Evolutionary conservation across 768 basidiomycete genomes (phyloP), one percentile per base, ranked within the genome.

Genomic region (Trametes sanguinea): DNA sequence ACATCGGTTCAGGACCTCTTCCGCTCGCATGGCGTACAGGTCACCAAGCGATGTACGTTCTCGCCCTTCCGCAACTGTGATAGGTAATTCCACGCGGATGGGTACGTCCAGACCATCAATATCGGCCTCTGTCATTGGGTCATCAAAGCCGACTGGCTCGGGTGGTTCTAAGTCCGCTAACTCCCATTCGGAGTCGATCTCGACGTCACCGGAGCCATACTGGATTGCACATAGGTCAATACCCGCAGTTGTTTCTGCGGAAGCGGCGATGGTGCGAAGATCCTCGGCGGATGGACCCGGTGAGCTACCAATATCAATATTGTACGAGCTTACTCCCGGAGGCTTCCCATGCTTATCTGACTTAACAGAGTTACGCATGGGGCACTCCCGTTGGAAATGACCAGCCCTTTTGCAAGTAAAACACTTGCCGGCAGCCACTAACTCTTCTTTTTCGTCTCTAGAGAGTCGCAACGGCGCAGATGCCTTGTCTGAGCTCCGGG

Each of bases 381-480:
- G 54, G 17, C 63, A 60, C 22, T 60, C 46, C 3, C 63, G 57
- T 8, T 27, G 30, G 33, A 54, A 60, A 16, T 62, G 61, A 5
- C 61, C 61, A 8, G 47, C 17, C 30, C 52, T 32, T 10, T 57
- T 42, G 16, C 54, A 62, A 8, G 8, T 13, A 50, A 52, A 57
- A 14, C 61, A 56, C 14, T 51, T 51, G 2, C 51, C 57, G 5
- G 35, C 51, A 4, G 45, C 50, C 17, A 27, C 2, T 0, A 61
- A 46, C n/a, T 53, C 56, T 27, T 40, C 40, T 7, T 27, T n/a
- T 22, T 62, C 61, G n/a, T 44, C 16, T 5, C 42, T 30, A 1
- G 46, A 40, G 3, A 50, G 40, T 37, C 35, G 10, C 35, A 10
- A 10, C 10, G 5, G 6, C 35, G 6, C 6, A 10, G 10, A 37